A percentile compares a stretch with the other conserved stretches of the same genome.
phyloP scores from a whole-genome alignment of 306 rosid species.

The Trifolium repens region DNA sequence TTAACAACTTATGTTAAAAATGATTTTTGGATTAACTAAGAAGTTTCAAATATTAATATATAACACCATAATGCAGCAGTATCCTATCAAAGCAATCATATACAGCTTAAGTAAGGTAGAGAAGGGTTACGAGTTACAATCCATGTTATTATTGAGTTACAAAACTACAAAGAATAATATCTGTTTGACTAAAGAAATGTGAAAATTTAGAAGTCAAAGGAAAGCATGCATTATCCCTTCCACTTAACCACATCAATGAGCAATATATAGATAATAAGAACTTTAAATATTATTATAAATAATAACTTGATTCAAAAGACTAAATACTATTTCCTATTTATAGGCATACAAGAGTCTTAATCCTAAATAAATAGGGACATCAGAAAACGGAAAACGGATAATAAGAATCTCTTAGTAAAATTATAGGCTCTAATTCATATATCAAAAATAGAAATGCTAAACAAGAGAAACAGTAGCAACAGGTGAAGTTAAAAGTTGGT shows the following conservation, averaged over 20 bases:
- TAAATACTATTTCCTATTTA: not conserved
- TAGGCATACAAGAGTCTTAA: no score
- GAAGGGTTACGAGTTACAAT: no score
- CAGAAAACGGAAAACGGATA: no score
- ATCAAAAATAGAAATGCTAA: constrained; percentile 11
- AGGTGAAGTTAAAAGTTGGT: not conserved
- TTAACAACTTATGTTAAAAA: constrained; percentile 24
- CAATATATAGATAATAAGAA: no score
- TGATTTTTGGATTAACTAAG: constrained; percentile 13
- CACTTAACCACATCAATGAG: no score
- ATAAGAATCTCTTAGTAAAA: not conserved
- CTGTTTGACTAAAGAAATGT: no score
- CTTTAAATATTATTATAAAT: no score
- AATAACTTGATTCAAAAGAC: not conserved
- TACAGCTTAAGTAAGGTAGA: no score
- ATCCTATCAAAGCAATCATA: not conserved
- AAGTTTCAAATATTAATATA: constrained; percentile 1
- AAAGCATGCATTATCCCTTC: no score
- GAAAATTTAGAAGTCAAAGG: no score
- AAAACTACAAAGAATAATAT: no score
- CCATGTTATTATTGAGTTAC: not conserved
- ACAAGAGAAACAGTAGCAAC: not conserved
- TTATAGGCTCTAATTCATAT: not conserved
- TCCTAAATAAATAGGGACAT: no score
- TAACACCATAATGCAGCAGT: not conserved